Percentiles rank a stretch among this genome's conserved stretches.
Evolutionary conservation across 1,284 basidiomycete species (phyloP).

Genomic region (Spongiforma sp.): DNA sequence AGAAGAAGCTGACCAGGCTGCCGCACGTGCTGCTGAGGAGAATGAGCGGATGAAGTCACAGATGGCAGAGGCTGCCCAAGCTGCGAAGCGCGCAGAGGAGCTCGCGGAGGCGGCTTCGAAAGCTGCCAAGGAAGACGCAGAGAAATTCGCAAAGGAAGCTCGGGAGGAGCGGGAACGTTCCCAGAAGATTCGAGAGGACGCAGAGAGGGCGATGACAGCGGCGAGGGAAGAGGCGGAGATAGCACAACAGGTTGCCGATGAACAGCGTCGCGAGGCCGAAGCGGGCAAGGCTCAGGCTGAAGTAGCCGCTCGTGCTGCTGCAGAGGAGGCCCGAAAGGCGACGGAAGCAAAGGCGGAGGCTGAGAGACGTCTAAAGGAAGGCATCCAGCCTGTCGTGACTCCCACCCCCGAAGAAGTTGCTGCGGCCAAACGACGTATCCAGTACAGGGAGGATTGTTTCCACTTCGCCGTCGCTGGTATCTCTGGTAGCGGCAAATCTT

Average conservation of each 20-base stretch:
- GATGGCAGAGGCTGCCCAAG: not conserved
- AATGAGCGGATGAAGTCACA: not conserved
- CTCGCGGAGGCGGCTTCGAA: not conserved
- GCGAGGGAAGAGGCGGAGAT: not conserved
- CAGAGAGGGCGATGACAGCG: not conserved
- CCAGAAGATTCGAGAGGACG: not conserved
- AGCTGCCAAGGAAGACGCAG: not conserved
- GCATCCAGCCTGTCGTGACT: not conserved
- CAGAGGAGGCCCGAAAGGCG: not conserved
- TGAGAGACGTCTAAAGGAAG: not conserved
- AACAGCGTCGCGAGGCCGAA: not conserved
- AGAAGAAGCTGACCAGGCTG: conserved; percentile 17
- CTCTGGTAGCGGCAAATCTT: not conserved
- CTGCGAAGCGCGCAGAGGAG: not conserved
- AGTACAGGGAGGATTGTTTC: not conserved
- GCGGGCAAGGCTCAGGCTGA: not conserved
- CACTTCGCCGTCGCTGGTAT: not conserved
- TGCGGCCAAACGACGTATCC: not conserved
- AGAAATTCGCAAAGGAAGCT: not conserved
- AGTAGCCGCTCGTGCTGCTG: not conserved
- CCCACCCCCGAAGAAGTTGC: not conserved
- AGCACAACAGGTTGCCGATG: not conserved
- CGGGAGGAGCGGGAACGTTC: not conserved
- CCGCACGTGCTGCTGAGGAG: conserved; percentile 8
- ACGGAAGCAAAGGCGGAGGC: not conserved